Conservation (phyloP, 1,139 yeast genomes). For the Pichia sp. region DNA sequence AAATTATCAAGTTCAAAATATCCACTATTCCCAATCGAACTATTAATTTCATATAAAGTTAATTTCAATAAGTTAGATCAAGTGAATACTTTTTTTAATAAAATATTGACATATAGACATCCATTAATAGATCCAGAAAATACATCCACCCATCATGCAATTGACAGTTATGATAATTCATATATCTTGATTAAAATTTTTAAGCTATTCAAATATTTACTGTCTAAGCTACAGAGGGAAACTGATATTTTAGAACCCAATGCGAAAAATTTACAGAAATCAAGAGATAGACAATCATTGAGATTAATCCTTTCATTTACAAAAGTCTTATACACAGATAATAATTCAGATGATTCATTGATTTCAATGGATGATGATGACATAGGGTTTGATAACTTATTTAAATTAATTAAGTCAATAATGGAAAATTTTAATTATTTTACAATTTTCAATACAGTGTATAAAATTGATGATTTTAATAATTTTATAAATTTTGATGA, state of each 20-base stretch:
- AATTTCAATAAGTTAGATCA: constrained; percentile 16
- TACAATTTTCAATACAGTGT: constrained; percentile 13
- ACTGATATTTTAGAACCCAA: constrained; percentile 20
- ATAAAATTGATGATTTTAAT: constrained; percentile 20
- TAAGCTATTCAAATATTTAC: constrained; percentile 22
- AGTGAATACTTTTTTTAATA: constrained; percentile 17
- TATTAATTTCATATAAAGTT: constrained; percentile 11
- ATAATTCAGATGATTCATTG: constrained; percentile 5
- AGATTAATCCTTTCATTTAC: constrained; percentile 27
- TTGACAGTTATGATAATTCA: constrained; percentile 24
- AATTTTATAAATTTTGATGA: constrained; percentile 23
- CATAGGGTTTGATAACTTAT: constrained; percentile 26
- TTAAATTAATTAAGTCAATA: constrained; percentile 23
- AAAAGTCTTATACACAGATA: constrained; percentile 26
- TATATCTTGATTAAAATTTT: constrained; percentile 27
- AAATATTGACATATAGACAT: constrained; percentile 17
- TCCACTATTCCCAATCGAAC: constrained; percentile 25
- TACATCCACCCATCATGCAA: not conserved
- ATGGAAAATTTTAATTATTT: constrained; percentile 20
- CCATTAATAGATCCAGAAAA: constrained; percentile 3
- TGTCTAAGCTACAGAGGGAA: constrained; percentile 23
- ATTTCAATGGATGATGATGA: constrained; percentile 18
- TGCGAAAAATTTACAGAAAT: constrained; percentile 19
- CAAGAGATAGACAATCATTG: constrained; percentile 24
- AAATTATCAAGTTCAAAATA: constrained; percentile 24